Evolutionary conservation across 1,284 basidiomycete genomes (phyloP), one percentile per base, ranked within the genome.

Genomic region (Sporisorium scitamineum): DNA sequence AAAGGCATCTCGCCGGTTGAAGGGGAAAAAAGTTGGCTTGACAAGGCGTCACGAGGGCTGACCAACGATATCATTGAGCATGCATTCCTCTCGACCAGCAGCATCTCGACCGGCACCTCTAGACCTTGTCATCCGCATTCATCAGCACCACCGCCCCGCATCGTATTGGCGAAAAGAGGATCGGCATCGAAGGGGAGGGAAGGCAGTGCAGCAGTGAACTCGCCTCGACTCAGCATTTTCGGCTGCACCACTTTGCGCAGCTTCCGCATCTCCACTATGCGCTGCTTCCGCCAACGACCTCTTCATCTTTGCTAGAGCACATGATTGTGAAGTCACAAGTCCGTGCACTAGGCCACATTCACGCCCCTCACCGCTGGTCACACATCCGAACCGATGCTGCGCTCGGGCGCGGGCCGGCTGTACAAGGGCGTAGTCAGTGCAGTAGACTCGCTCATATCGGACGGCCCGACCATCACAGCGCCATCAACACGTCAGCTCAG

Each of bases 331-430:
- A n/a, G n/a, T 26, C 27, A 29, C n/a, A 16, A n/a, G 18, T 29
- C 18, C 16, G n/a, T n/a, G 14, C 31, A 13, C 20, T 11, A 55
- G 27, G 27, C 39, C 62, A 61, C 44, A 47, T 39, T 50, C 58
- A 18, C 52, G 26, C 59, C 48, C 45, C 39, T 41, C 45, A 47
- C 59, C 51, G 59, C 52, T 61, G 47, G 27, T 52, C 55, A 42
- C 47, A 47, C 58, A 42, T 34, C 39, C 32, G 18, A 54, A 41
- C 62, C 59, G 59, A 71, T 71, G 69, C 69, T 71, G 56, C 69
- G 69, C 27, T 65, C 69, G 51, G 32, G 69, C 51, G 58, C 26
- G 9, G 57, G 61, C 37, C 59, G 59, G 61, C 69, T 70, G 27
- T 45, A 45, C 29, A 66, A 45, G 26, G 59, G 69, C 63, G 60